Base-by-base conservation (phyloP, 2,329 filamentous ascomycete genomes). In the Calonectria naviculata region DNA sequence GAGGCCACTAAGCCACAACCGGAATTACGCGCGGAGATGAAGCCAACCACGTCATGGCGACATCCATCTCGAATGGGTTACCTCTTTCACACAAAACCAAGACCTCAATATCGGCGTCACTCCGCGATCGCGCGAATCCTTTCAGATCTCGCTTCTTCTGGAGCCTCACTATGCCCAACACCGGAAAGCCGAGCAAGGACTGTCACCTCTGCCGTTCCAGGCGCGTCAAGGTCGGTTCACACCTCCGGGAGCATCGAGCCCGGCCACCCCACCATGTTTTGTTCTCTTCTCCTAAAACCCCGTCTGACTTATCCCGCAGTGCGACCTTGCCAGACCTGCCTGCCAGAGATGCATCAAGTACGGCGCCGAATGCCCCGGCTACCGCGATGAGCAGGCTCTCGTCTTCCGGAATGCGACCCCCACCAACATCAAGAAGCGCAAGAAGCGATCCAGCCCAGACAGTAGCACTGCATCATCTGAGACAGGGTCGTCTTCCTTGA, bases 291-390 rank as follows among this genome's bases (percentile, higher is more conserved):
- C 46, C 28, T 36, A 47, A 31, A 65, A 9, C 13, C n/a, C 56
- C 46, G 17, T 66, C 73, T 75, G 58, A 75, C 72, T 38, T 36
- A 21, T 64, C 17, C 24, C 29, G n/a, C 62, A 85, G 84, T 85
- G 84, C 67, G 84, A 85, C 70, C 82, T 85, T 19, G 80, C 61
- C 19, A 81, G 81, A n/a, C 84, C 84, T 5, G 77, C 78, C 8
- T 85, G 84, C 65, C 80, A 82, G 64, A 78, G 84, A 76, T 85
- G 84, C 73, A 78, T 80, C 78, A 85, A 84, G 69, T 85, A 85
- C 71, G 83, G 84, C 49, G 77, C 76, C 36, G 76, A 80, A 21
- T 85, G 84, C 24, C 83, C 83, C 1, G 84, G 84, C 3, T 85
- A 85, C 65, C 80, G 84, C 10, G 80, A 83, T 68, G 81, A 82